Evolutionary conservation across 306 rosid species (phyloP).

Genomic region (Cucurbita moschata): DNA sequence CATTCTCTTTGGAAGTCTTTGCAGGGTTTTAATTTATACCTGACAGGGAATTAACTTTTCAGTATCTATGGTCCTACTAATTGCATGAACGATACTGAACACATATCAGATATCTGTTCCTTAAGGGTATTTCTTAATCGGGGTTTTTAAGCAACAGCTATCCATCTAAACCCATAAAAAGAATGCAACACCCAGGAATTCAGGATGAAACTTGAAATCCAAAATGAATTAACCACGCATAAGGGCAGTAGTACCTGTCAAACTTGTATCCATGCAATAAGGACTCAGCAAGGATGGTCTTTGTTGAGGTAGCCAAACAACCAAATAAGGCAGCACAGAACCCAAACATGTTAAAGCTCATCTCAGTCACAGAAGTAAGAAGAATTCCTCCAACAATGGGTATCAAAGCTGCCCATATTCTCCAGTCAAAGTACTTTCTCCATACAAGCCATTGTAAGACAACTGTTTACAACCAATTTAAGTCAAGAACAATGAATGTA

Average conservation of each 20-base stretch:
- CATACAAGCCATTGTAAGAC: constrained; percentile 87
- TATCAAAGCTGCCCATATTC: constrained; percentile 82
- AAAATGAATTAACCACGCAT: background rate
- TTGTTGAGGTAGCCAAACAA: constrained; percentile 94
- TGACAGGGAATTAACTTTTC: background rate
- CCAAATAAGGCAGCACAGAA: constrained; percentile 98
- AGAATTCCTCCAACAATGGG: constrained; percentile 99
- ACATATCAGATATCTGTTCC: background rate
- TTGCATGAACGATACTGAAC: background rate
- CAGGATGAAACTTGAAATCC: background rate
- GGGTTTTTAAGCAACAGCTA: background rate
- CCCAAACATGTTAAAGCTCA: constrained; percentile 83
- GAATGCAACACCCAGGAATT: background rate
- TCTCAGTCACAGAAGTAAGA: constrained; percentile 86
- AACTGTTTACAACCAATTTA: constrained; percentile 35
- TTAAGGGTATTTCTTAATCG: background rate
- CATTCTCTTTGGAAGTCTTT: background rate
- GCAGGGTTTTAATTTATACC: background rate
- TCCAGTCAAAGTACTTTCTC: constrained; percentile 86
- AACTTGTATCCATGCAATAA: constrained; percentile 91
- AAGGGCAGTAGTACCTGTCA: constrained; percentile 38
- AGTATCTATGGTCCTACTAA: background rate
- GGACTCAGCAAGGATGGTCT: constrained; percentile 91
- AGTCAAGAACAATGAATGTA: background rate
- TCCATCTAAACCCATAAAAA: background rate